A percentile compares a stretch with the other conserved stretches of the same genome.
These are phyloP conservation scores for Zoysia pacifica DNA, from an alignment of 176 grass and related monocot species.

Conservation along the genomic window DNA sequence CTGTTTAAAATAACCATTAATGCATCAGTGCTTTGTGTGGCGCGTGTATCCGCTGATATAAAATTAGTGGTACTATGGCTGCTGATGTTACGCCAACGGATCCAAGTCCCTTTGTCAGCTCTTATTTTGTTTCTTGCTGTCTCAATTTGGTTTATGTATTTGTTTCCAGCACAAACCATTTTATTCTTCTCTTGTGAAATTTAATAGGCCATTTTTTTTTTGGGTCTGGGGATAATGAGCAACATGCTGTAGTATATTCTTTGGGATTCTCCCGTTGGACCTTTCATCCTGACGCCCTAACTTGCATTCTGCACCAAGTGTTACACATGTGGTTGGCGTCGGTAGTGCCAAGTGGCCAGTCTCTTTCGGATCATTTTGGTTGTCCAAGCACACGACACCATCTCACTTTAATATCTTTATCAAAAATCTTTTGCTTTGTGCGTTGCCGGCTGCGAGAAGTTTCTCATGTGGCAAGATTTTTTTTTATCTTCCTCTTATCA, in stretches of 20 bases:
- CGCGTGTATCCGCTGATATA: no score
- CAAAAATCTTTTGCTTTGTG: constrained; percentile 13
- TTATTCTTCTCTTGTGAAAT: constrained; percentile 2
- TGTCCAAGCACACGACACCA: constrained; percentile 25
- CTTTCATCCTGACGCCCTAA: constrained; percentile 29
- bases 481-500: neutral
- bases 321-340: constrained; percentile 44
- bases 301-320: constrained; percentile 49
- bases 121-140: neutral
- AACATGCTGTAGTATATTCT: constrained; percentile 29
- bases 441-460: constrained; percentile 15
- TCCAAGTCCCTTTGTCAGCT: no score
- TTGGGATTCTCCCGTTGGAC: constrained; percentile 5
- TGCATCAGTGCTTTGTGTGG: neutral
- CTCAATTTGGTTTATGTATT: neutral
- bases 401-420: constrained; percentile 43
- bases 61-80: no score
- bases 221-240: neutral
- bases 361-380: constrained; percentile 46
- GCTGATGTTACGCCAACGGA: no score
- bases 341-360: constrained; percentile 30
- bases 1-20: neutral
- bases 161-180: constrained; percentile 10
- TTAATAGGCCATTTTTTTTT: no score
- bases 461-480: neutral